phyloP scores from a whole-genome alignment of 495 filamentous ascomycete genomes.

The Penicillium pulvis region DNA sequence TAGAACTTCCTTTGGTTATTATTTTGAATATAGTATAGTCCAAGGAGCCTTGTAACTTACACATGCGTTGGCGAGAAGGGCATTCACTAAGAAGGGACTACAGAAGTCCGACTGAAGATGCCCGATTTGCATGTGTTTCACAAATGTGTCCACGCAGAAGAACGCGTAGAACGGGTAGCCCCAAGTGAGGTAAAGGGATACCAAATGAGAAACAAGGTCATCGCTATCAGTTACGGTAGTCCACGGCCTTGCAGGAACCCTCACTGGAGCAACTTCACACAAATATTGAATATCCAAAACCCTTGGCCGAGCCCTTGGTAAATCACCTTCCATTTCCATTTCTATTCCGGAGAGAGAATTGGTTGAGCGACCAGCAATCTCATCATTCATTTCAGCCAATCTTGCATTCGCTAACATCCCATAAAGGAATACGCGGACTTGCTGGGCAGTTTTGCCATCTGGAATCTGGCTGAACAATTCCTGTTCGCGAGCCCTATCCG shows the following conservation, averaged over 20 bases:
- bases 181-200: constrained; percentile 46
- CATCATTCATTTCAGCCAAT: too few species aligned
- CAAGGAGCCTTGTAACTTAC: constrained; percentile 14
- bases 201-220: constrained; percentile 42
- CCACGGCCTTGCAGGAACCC: constrained; percentile 40
- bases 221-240: constrained; percentile 41
- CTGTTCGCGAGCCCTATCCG: too few species aligned
- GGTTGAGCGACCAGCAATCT: too few species aligned
- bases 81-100: constrained; percentile 49
- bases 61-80: constrained; percentile 42
- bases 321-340: too few species aligned
- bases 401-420: too few species aligned
- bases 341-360: too few species aligned
- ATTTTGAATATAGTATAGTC: too few species aligned
- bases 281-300: constrained; percentile 28
- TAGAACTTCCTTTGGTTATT: constrained; percentile 23
- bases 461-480: too few species aligned
- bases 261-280: constrained; percentile 20
- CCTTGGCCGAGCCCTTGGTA: constrained; percentile 11
- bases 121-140: constrained; percentile 36
- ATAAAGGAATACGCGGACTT: too few species aligned
- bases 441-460: too few species aligned
- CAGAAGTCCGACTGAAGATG: constrained; percentile 37
- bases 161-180: constrained; percentile 44
- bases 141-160: constrained; percentile 38